Conservation (phyloP, 306 rosid genomes). For the Cicer bijugum region DNA sequence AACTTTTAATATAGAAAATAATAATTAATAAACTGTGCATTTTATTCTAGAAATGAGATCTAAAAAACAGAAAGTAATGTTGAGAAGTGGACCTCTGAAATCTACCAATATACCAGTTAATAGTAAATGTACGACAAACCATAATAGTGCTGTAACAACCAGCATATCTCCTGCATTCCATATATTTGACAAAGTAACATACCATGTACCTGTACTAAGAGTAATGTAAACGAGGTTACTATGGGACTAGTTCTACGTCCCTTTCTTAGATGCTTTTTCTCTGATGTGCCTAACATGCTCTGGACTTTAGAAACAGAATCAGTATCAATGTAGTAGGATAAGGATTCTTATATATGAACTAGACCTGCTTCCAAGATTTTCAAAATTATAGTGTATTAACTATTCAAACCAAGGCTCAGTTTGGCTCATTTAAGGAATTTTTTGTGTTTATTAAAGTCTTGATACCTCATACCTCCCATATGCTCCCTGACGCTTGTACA, state of each 20-base stretch:
- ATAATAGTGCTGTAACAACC: background rate
- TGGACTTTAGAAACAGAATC: constrained; percentile 14
- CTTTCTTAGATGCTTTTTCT: constrained; percentile 2
- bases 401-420: background rate
- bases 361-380: background rate
- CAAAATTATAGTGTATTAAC: background rate
- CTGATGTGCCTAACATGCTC: constrained; percentile 23
- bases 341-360: background rate
- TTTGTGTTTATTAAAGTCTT: background rate
- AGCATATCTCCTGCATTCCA: background rate
- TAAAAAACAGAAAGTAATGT: background rate
- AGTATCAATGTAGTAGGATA: background rate
- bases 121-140: background rate
- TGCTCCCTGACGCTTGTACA: background rate
- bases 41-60: constrained; percentile 8
- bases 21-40: background rate
- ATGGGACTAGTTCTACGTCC: background rate
- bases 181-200: background rate
- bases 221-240: background rate
- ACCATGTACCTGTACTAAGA: background rate
- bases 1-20: background rate
- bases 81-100: background rate
- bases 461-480: background rate
- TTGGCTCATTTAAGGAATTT: background rate
- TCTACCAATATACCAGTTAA: background rate